Conservation (phyloP, 768 basidiomycete genomes). For the Tricholoma matsutake region DNA sequence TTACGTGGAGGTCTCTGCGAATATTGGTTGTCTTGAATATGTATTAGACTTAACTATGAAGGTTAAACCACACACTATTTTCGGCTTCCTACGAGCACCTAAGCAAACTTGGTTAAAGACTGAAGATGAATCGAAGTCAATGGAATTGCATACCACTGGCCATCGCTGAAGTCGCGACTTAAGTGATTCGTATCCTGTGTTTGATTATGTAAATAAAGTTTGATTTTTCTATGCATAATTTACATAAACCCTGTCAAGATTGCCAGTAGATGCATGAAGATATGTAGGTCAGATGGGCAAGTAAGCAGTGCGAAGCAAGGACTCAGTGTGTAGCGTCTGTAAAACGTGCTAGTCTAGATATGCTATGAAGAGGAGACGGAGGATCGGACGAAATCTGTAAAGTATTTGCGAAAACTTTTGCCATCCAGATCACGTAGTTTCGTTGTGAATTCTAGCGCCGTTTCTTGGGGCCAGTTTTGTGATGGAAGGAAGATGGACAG, state of each 20-base stretch:
- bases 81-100: conserved; percentile 38
- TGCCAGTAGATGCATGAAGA: neutral
- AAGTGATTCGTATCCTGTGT: too few relatives aligned
- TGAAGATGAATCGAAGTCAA: neutral
- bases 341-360: conserved; percentile 11
- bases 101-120: conserved; percentile 1
- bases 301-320: conserved; percentile 3
- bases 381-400: conserved; percentile 77
- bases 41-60: conserved; percentile 5
- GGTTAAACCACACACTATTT: conserved; percentile 39
- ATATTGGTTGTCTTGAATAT: conserved; percentile 1
- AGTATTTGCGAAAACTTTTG: conserved; percentile 82
- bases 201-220: too few relatives aligned
- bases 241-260: too few relatives aligned
- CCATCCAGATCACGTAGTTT: conserved; percentile 73
- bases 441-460: conserved; percentile 69
- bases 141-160: conserved; percentile 17
- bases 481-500: conserved; percentile 79
- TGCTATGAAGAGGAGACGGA: conserved; percentile 61
- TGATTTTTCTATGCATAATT: neutral
- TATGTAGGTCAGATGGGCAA: neutral
- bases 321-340: conserved; percentile 12
- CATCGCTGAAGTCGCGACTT: conserved; percentile 14
- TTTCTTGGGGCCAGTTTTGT: conserved; percentile 78
- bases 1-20: conserved; percentile 46